Percentiles rank a stretch among this genome's conserved stretches.
Conservation (phyloP, 768 basidiomycete genomes). For the Serendipita sp. region DNA sequence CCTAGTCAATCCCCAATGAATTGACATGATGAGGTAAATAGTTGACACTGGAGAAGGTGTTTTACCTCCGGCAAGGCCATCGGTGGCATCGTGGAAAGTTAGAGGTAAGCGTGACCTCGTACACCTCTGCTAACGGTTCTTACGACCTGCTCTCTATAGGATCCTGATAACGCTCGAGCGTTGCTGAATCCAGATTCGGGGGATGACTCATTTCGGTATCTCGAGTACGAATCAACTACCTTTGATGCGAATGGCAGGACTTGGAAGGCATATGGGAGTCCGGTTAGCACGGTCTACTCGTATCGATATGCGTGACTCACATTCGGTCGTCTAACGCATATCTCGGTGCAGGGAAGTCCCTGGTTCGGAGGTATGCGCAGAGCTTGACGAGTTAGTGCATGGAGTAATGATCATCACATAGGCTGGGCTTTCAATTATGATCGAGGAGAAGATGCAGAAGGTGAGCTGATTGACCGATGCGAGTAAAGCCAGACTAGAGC, state of each 20-base stretch:
- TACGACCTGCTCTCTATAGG: not conserved
- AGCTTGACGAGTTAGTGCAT: not conserved
- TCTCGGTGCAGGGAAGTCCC: not conserved
- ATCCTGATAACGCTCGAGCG: not conserved
- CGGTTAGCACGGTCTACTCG: not conserved
- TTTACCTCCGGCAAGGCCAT: not conserved
- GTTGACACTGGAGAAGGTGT: not conserved
- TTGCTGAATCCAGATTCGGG: slow-evolving; percentile 1
- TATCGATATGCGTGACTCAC: too few species aligned
- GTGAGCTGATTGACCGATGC: too few species aligned
- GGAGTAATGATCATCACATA: not conserved
- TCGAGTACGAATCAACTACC: slow-evolving; percentile 9
- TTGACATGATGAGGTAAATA: not conserved
- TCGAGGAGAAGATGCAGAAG: not conserved
- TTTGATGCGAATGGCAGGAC: not conserved
- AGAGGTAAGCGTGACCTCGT: not conserved
- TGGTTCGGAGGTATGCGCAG: not conserved
- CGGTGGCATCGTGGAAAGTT: not conserved
- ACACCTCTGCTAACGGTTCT: not conserved
- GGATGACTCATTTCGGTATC: slow-evolving; percentile 6
- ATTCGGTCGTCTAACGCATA: too few species aligned
- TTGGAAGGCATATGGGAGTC: slow-evolving; percentile 12
- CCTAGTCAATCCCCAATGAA: slow-evolving; percentile 3
- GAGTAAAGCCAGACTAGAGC: not conserved
- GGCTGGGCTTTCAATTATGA: not conserved